phyloP scores from a whole-genome alignment of 1,284 basidiomycete genomes.

The Coniferiporia sulphurascens region DNA sequence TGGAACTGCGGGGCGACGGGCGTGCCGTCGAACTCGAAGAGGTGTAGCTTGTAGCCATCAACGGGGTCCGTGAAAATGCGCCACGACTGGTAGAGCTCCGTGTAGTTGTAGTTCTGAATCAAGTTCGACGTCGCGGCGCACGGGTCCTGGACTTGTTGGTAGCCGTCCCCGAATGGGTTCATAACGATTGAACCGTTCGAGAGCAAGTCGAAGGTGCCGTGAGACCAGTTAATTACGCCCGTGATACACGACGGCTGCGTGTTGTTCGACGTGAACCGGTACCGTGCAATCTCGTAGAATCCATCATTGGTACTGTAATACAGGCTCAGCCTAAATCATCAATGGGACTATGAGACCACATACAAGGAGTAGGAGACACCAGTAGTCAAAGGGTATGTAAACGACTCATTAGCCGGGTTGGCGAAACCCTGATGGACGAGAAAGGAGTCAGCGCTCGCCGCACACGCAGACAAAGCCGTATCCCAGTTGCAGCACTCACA shows the following conservation, averaged over 20 bases:
- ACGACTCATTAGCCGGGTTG: conserved; percentile 73
- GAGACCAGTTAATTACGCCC: conserved; percentile 81
- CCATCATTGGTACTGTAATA: conserved; percentile 46
- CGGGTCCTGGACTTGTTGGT: conserved; percentile 87
- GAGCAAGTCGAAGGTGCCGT: conserved; percentile 68
- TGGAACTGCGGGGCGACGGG: conserved; percentile 58
- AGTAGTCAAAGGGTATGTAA: conserved; percentile 76
- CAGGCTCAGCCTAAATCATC: conserved; percentile 6
- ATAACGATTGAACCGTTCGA: conserved; percentile 75
- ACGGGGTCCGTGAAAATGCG: conserved; percentile 52
- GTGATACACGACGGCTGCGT: conserved; percentile 76
- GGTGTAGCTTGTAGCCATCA: conserved; percentile 56
- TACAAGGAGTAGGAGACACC: conserved; percentile 88
- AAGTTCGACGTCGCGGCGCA: conserved; percentile 84
- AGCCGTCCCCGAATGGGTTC: conserved; percentile 75
- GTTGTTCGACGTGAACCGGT: conserved; percentile 80
- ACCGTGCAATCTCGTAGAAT: conserved; percentile 84
- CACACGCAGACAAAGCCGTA: background rate
- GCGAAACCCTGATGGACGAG: conserved; percentile 62
- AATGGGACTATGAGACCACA: conserved; percentile 29
- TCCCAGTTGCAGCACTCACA: conserved; percentile 46
- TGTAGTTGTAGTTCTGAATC: conserved; percentile 75
- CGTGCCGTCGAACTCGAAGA: conserved; percentile 61
- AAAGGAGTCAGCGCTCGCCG: conserved; percentile 1
- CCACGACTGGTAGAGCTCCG: conserved; percentile 53